Evolutionary conservation across 805 yeast genomes (phyloP).

Genomic region (Isabelozyma rhagii): DNA sequence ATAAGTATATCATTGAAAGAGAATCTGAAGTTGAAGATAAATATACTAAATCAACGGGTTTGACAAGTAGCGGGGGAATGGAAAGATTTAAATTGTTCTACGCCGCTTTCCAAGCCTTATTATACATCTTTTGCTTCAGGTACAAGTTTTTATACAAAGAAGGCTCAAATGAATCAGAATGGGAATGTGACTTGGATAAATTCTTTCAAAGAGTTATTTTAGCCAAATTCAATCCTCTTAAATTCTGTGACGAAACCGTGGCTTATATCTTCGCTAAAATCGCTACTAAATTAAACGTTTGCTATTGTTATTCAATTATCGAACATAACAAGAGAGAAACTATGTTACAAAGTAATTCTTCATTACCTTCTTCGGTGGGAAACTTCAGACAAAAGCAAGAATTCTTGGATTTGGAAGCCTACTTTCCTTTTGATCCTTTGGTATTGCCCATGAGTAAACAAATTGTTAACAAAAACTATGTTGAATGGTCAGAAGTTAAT

Average conservation of each 20-base stretch:
- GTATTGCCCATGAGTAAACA: conserved; percentile 60
- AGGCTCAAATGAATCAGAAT: conserved; percentile 22
- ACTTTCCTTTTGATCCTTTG: conserved; percentile 94
- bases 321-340: conserved; percentile 82
- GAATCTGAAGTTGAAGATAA: conserved; percentile 70
- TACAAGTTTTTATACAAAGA: conserved; percentile 53
- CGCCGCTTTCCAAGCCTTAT: conserved; percentile 84
- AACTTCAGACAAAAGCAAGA: conserved; percentile 68
- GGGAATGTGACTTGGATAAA: conserved; percentile 83
- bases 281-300: conserved; percentile 84
- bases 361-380: conserved; percentile 26
- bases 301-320: conserved; percentile 89
- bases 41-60: conserved; percentile 8
- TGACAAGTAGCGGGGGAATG: conserved; percentile 63
- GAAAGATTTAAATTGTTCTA: conserved; percentile 86
- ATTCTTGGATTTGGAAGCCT: conserved; percentile 86
- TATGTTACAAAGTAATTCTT: conserved; percentile 40
- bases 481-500: conserved; percentile 68
- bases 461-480: conserved; percentile 49
- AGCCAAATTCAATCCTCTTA: conserved; percentile 88
- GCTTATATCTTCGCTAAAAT: conserved; percentile 90
- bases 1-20: conserved; percentile 76
- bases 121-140: conserved; percentile 90
- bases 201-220: conserved; percentile 83
- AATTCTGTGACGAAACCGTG: conserved; percentile 90